Evolutionary conservation across 805 yeast genomes (phyloP).

Genomic region (Cyberlindnera xylosilytica): DNA sequence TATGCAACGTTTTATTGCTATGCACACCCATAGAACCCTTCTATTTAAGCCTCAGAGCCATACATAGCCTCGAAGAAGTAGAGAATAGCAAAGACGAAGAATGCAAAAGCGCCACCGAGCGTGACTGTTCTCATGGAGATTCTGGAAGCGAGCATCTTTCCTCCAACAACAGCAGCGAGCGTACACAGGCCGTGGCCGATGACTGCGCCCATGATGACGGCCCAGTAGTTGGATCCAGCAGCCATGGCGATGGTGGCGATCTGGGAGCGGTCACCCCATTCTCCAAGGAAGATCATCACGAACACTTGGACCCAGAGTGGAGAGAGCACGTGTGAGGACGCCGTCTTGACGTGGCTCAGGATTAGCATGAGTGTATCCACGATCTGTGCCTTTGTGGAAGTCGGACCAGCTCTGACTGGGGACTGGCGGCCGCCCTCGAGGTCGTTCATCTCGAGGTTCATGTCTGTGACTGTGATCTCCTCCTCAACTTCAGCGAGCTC

Average conservation of each 20-base stretch:
- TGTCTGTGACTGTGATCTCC: slow-evolving; percentile 68
- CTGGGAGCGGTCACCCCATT: slow-evolving; percentile 99
- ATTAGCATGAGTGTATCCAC: slow-evolving; percentile 1
- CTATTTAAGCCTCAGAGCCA: neutral
- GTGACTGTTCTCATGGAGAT: slow-evolving; percentile 92
- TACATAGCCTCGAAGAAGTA: slow-evolving; percentile 66
- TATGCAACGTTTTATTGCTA: too few relatives aligned
- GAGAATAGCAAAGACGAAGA: slow-evolving; percentile 75
- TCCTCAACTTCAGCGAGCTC: slow-evolving; percentile 97
- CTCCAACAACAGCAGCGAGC: slow-evolving; percentile 88
- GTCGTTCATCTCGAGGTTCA: slow-evolving; percentile 47
- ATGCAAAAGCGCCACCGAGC: slow-evolving; percentile 84
- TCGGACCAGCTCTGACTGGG: neutral
- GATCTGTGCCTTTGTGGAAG: slow-evolving; percentile 5
- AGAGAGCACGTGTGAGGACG: slow-evolving; percentile 47
- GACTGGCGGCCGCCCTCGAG: slow-evolving; percentile 45
- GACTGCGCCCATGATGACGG: slow-evolving; percentile 83
- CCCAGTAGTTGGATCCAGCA: slow-evolving; percentile 91
- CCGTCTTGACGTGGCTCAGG: slow-evolving; percentile 14
- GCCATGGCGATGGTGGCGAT: slow-evolving; percentile 98
- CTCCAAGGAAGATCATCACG: slow-evolving; percentile 93
- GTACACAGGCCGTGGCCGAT: slow-evolving; percentile 89
- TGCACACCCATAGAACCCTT: too few relatives aligned
- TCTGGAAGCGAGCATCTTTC: slow-evolving; percentile 82
- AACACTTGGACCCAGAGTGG: slow-evolving; percentile 95